phyloP scores from a whole-genome alignment of 768 basidiomycete species.

The Trametes sanguinea region DNA sequence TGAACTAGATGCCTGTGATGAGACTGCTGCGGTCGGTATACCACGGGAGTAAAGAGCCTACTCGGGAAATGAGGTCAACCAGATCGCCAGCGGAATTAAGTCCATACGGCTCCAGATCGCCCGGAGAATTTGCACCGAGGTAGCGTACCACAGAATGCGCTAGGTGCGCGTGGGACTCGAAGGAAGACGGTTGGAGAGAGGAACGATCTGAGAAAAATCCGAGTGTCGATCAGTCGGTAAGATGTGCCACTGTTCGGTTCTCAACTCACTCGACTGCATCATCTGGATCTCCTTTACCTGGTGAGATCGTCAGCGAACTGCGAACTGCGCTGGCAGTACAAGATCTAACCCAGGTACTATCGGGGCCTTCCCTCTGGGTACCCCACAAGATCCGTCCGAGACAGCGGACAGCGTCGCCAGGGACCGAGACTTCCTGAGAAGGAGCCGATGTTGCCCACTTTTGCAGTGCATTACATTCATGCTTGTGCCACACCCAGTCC shows the following conservation, averaged over 20 bases:
- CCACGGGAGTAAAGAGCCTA: conserved; percentile 35
- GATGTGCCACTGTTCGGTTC: not conserved
- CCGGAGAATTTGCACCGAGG: conserved; percentile 57
- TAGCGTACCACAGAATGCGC: conserved; percentile 77
- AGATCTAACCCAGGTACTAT: conserved; percentile 57
- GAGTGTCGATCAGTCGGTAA: conserved; percentile 1
- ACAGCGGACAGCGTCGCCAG: conserved; percentile 79
- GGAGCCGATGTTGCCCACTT: conserved; percentile 56
- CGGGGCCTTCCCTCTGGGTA: conserved; percentile 53
- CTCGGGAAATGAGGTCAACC: conserved; percentile 71
- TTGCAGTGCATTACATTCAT: conserved; percentile 73
- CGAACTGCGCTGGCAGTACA: not conserved
- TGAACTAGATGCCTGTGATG: conserved; percentile 56
- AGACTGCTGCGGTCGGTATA: not conserved
- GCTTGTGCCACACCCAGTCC: conserved; percentile 77
- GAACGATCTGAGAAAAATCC: conserved; percentile 50
- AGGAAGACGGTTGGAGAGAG: conserved; percentile 47
- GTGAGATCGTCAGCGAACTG: conserved; percentile 2
- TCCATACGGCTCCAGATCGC: conserved; percentile 59
- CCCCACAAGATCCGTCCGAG: conserved; percentile 76
- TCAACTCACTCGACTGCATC: conserved; percentile 69
- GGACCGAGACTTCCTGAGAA: conserved; percentile 49
- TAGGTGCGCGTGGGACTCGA: conserved; percentile 65
- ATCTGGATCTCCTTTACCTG: conserved; percentile 65
- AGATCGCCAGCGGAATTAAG: conserved; percentile 61